Base-by-base conservation (phyloP, 2,329 filamentous ascomycete genomes). In the Arthrinium phaeospermum region DNA sequence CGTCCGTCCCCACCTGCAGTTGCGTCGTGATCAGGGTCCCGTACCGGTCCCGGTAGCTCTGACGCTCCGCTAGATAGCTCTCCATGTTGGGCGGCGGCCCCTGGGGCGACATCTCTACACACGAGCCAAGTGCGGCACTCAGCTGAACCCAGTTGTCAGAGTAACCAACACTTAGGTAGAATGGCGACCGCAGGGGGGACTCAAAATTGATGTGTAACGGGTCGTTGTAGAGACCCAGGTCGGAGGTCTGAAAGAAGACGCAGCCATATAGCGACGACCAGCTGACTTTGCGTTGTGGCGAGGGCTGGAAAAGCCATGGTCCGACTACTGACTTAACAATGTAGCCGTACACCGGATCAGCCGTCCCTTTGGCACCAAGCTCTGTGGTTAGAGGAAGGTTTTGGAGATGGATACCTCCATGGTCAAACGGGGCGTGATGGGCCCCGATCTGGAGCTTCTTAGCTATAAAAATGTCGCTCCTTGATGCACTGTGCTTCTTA, bases 91-190 rank as follows among this genome's bases (percentile, higher is more conserved):
- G 30, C 57, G 4, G 49, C 49, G 5, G 53, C 30, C 16, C 27
- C 12, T 64, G 34, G 12, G 13, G 30, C 4, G 51, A 13, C 6
- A 41, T 14, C 27, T 49, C 45, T 6, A n/a, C 34, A 34, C 34
- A 47, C 2, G 47, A 53, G 69, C 69, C 69, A 7, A 44, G 69
- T 24, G 64, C 16, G 6, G 57, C 45, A 19, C 57, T 57, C 19
- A 70, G 69, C 24, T 70, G 51, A 6, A 70, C 45, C 69, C 69
- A 70, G 69, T 70, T 64, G 14, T 70, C 69, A 19, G 69, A 51
- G 51, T 70, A 70, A 22, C 69, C 69, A 14, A 70, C 45, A 51
- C 41, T 57, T 1, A 70, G 37, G 10, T 61, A 24, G 37, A 70
- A 70, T 4, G 37, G 37, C 6, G n/a, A 13, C 7, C 69, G 12